phyloP scores from a whole-genome alignment of 164 flowering plant species.

The Chimonanthus praecox region DNA sequence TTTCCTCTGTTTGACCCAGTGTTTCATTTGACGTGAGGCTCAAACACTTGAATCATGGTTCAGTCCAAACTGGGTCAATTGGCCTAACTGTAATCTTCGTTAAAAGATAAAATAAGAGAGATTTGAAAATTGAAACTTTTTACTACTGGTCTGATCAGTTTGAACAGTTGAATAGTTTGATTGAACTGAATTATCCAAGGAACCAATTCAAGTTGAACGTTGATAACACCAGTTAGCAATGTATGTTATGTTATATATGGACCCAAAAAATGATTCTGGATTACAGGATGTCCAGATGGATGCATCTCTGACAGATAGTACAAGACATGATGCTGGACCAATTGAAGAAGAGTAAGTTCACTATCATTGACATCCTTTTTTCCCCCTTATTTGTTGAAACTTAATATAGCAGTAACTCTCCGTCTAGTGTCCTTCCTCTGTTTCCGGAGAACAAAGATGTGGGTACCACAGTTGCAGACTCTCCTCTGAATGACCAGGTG shows the following conservation, averaged over 20 bases:
- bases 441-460: constrained; percentile 11
- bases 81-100: too few relatives aligned
- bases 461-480: constrained; percentile 13
- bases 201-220: too few relatives aligned
- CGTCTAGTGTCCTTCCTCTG: constrained; percentile 22
- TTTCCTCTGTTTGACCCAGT: constrained; percentile 3
- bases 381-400: background rate
- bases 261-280: constrained; percentile 4
- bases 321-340: constrained; percentile 18
- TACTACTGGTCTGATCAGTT: too few relatives aligned
- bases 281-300: constrained; percentile 38
- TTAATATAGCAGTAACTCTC: background rate
- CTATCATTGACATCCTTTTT: constrained; percentile 1
- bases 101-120: too few relatives aligned
- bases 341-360: constrained; percentile 51
- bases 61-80: too few relatives aligned
- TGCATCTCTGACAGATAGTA: constrained; percentile 18
- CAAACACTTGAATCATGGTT: too few relatives aligned
- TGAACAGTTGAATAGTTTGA: too few relatives aligned
- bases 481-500: constrained; percentile 25
- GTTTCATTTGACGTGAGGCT: too few relatives aligned
- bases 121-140: too few relatives aligned
- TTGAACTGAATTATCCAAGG: too few relatives aligned
- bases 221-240: background rate
- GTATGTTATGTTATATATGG: background rate